Evolutionary conservation across 352 stramenopile genomes (phyloP), one percentile per base, ranked within the genome.

Genomic region (Pythium folliculosum): DNA sequence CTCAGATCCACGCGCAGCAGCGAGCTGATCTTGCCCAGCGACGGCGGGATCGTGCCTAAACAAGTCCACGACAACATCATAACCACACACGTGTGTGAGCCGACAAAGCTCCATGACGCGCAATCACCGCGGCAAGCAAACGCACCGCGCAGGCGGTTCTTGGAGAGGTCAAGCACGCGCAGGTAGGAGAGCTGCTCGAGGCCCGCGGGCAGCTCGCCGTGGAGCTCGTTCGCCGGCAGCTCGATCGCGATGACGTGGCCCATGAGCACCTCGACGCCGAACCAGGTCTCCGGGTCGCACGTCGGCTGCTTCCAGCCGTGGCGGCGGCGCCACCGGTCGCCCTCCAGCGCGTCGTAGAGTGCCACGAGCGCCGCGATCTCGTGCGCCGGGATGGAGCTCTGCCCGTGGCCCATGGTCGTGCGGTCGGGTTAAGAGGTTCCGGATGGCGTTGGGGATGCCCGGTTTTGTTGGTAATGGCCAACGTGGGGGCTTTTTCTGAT

Each of bases 231-330:
- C 17, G 84, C 82, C 2, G 84, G 81, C 35, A 94, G 67, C 60
- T 90, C 82, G 14, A 94, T 75, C n/a, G 84, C 76, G 43, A 88
- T 79, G 17, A 94, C 86, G 68, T 94, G 86, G 49, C 86, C 86
- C 70, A 81, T 71, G 27, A 71, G 57, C 44, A 94, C 84, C 51
- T 90, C 72, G 50, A 94, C 84, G 65, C 86, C 86, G 68, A 89
- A 90, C 86, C 86, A 94, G 21, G 78, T 82, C 77, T 94, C 82
- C 5, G 84, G 82, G 56, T 92, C 82, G n/a, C 77, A 45, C 27
- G 82, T 86, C 38, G 78, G 75, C 76, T 89, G 79, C 66, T 87
- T 89, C 86, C 86, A 94, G 49, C 84, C 86, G 67, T 91, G 78
- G 48, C 82, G 81, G 13, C 86, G 82, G 14, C 84, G 84, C 86